Evolutionary conservation across 805 yeast species (phyloP), one percentile per base, ranked within the genome.

Genomic region (Torulaspora gathmanii): DNA sequence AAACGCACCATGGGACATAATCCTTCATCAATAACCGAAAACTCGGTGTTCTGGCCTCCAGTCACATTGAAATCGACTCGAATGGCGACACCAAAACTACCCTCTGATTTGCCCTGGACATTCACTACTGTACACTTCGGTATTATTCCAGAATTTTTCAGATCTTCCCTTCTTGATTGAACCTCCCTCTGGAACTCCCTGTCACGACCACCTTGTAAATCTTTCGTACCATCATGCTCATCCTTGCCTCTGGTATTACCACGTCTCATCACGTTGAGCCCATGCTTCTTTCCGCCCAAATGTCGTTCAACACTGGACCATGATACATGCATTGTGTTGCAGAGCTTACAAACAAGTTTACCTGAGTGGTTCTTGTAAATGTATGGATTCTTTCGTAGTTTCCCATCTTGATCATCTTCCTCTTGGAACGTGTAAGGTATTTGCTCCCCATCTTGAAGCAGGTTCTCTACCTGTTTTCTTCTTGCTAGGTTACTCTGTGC

Each of bases 301-400:
- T 91, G 99, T 2, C 93, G 74, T 16, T 89, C 71, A 52, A 87
- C 93, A 19, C 93, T 82, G 10, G 86, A 77, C 57, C 88, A 91
- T 15, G 83, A 79, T 36, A 78, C 72, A 65, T 91, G 98, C 13
- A 85, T 74, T 0, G 98, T 90, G 27, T 82, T 69, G 63, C 99
- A 91, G 17, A 91, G 71, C 46, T 79, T 74, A 61, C 99, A 91
- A 55, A 90, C 97, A 19, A 86, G 69, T 47, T 81, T 71, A 4
- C 97, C 97, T n/a, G 84, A 66, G 58, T 84, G 90, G 59, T 87
- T 89, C 54, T 79, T 79, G 67, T 82, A 81, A 7, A 88, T 87
- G 61, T 90, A 90, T 0, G 97, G 97, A 42, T 62, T 57, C 37
- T 49, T 54, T 17, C 58, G 49, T 5, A 44, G 23, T n/a, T 43